Evolutionary conservation across 1,139 yeast species (phyloP).

Genomic region (Kazachstania sp.): DNA sequence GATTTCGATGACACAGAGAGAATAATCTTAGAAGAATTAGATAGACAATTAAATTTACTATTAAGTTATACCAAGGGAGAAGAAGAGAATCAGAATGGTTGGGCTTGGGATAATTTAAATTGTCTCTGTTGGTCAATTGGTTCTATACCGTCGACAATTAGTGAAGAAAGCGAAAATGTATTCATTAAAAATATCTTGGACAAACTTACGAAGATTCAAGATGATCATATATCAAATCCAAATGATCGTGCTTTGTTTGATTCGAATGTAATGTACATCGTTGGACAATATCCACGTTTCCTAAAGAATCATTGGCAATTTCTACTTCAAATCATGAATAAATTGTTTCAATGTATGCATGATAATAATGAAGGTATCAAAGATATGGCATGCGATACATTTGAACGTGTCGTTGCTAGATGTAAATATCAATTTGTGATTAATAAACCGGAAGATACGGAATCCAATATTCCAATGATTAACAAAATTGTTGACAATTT

Average conservation of each 20-base stretch:
- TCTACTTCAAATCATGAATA: constrained; percentile 85
- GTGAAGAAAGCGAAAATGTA: constrained; percentile 90
- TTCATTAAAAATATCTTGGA: constrained; percentile 84
- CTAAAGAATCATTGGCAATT: constrained; percentile 96
- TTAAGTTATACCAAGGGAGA: neutral
- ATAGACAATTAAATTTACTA: constrained; percentile 25
- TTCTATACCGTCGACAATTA: constrained; percentile 96
- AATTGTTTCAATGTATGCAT: constrained; percentile 95
- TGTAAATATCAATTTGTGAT: constrained; percentile 91
- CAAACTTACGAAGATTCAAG: constrained; percentile 79
- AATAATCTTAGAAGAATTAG: constrained; percentile 80
- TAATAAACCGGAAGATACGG: constrained; percentile 60
- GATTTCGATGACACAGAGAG: constrained; percentile 87
- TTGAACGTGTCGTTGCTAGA: constrained; percentile 83
- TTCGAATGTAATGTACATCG: constrained; percentile 95
- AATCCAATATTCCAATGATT: constrained; percentile 52
- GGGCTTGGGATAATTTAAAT: constrained; percentile 97
- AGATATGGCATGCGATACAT: constrained; percentile 99
- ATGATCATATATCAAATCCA: constrained; percentile 77
- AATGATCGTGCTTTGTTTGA: constrained; percentile 97
- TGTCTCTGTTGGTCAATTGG: constrained; percentile 99
- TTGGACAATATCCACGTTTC: constrained; percentile 95
- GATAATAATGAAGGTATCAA: constrained; percentile 98
- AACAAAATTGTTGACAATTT: constrained; percentile 75
- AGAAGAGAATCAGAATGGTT: constrained; percentile 78